Evolutionary conservation across 306 rosid species (phyloP).

Genomic region (Quillaja saponaria): DNA sequence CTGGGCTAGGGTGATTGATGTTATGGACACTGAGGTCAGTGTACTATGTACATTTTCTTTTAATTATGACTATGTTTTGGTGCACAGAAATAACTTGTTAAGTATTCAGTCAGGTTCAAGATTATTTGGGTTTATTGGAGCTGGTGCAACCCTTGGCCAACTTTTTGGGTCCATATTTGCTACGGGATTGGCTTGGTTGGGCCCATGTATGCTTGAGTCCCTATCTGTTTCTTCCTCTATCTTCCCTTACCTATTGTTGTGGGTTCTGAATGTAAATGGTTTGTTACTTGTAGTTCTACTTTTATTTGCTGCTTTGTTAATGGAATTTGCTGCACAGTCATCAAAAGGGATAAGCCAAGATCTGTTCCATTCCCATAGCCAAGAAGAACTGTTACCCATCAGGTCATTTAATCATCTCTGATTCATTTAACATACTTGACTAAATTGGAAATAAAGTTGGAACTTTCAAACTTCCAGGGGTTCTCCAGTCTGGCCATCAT

Average conservation of each 20-base stretch:
- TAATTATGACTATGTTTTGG: constrained; percentile 1
- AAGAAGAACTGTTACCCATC: constrained; percentile 65
- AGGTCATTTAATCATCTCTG: constrained; percentile 47
- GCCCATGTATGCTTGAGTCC: constrained; percentile 69
- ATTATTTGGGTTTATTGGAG: constrained; percentile 95
- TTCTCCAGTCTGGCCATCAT: background rate
- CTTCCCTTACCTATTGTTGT: constrained; percentile 7
- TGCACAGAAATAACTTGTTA: constrained; percentile 36
- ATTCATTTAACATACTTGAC: constrained; percentile 7
- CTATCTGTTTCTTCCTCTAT: constrained; percentile 9
- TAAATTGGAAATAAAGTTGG: constrained; percentile 16
- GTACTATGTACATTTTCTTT: constrained; percentile 29
- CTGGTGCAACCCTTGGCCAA: constrained; percentile 99
- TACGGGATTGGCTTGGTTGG: constrained; percentile 87
- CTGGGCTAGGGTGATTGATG: constrained; percentile 95
- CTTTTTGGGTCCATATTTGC: constrained; percentile 92
- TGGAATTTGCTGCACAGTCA: constrained; percentile 92
- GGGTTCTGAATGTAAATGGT: constrained; percentile 15
- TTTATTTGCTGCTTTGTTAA: constrained; percentile 78
- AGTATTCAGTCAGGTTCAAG: constrained; percentile 98
- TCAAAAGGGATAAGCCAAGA: constrained; percentile 73
- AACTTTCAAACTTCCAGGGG: background rate
- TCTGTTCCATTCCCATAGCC: constrained; percentile 43
- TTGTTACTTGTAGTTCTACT: constrained; percentile 66
- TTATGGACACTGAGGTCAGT: constrained; percentile 85